Percentiles rank a stretch among this genome's conserved stretches.
Conservation (phyloP, 306 rosid genomes). For the Clitoria ternatea region DNA sequence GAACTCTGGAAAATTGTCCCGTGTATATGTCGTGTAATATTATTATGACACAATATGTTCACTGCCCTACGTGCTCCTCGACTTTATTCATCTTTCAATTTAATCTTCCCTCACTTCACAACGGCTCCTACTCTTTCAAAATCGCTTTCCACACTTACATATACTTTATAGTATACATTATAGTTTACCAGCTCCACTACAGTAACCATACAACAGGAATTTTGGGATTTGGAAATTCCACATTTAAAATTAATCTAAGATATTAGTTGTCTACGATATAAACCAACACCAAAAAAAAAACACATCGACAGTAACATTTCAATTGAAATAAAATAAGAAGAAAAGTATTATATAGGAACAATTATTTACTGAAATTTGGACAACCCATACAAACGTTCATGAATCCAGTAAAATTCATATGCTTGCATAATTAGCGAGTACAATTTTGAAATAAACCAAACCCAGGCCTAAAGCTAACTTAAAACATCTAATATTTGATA, state of each 20-base stretch:
- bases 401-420: neutral
- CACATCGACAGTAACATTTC: neutral
- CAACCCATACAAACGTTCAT: neutral
- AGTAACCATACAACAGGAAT: too few relatives aligned
- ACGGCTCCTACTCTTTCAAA: neutral
- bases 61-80: neutral
- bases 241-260: too few relatives aligned
- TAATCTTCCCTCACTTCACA: neutral
- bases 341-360: neutral
- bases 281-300: too few relatives aligned
- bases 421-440: neutral
- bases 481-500: slow-evolving; percentile 8
- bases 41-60: too few relatives aligned
- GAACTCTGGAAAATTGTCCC: neutral
- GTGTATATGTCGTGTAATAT: neutral
- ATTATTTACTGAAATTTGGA: neutral
- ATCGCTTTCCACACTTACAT: too few relatives aligned
- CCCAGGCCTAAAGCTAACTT: slow-evolving; percentile 24
- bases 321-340: neutral
- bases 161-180: too few relatives aligned
- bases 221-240: too few relatives aligned
- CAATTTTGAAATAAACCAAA: neutral
- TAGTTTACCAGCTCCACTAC: too few relatives aligned
- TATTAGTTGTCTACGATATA: too few relatives aligned
- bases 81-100: neutral